phyloP scores from a whole-genome alignment of 768 basidiomycete species.

The Favolaschia claudopus region DNA sequence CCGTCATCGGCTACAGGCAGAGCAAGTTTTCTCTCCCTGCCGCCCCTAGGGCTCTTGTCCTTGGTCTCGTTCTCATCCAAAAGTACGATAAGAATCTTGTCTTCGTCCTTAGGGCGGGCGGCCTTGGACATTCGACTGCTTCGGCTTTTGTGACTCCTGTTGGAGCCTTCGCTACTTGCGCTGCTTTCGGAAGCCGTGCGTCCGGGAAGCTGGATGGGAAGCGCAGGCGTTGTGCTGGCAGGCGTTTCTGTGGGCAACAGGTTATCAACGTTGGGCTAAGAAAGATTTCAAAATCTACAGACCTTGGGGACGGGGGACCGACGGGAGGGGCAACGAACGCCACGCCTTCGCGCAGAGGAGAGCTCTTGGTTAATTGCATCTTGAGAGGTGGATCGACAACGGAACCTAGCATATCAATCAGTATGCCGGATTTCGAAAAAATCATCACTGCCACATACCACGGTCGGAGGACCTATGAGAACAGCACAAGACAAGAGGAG shows the following conservation, averaged over 20 bases:
- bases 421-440: not conserved
- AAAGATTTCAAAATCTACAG: too few species aligned
- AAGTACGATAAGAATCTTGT: slow-evolving; percentile 19
- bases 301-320: not conserved
- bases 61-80: slow-evolving; percentile 24
- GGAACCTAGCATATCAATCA: not conserved
- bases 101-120: not conserved
- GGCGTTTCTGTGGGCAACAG: too few species aligned
- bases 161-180: slow-evolving; percentile 15
- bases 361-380: not conserved
- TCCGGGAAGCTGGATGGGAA: slow-evolving; percentile 11
- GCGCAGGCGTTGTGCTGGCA: not conserved
- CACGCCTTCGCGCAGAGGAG: slow-evolving; percentile 20
- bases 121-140: not conserved
- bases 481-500: not conserved
- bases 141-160: slow-evolving; percentile 5
- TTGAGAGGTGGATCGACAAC: not conserved
- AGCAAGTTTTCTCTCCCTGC: not conserved
- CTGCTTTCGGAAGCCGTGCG: slow-evolving; percentile 20
- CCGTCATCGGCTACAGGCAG: not conserved
- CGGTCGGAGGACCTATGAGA: slow-evolving; percentile 16
- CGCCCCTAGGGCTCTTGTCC: not conserved
- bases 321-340: slow-evolving; percentile 5
- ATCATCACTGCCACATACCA: slow-evolving; percentile 3
- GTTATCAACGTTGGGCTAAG: too few species aligned